Evolutionary conservation across 2,329 filamentous ascomycete genomes (phyloP).

Genomic region (Botrytis hyacinthi): DNA sequence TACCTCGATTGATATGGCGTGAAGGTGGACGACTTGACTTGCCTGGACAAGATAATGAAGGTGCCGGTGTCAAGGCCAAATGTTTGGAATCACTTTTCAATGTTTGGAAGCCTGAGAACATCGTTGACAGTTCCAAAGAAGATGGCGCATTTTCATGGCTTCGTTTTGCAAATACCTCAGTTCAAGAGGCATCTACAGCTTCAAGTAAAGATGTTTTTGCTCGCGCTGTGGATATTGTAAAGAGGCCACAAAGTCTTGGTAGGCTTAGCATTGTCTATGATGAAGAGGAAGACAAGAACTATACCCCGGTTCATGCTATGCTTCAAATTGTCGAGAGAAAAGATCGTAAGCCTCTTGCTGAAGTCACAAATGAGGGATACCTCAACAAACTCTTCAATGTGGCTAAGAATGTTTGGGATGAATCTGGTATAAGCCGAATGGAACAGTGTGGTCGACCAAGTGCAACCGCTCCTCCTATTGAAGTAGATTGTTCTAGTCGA

Average conservation of each 20-base stretch:
- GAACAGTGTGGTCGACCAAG: slow-evolving; percentile 79
- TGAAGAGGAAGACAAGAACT: slow-evolving; percentile 59
- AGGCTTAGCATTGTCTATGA: slow-evolving; percentile 70
- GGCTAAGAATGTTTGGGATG: slow-evolving; percentile 60
- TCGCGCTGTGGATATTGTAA: slow-evolving; percentile 62
- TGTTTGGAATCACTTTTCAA: slow-evolving; percentile 82
- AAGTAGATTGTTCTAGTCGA: slow-evolving; percentile 72
- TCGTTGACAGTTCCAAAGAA: slow-evolving; percentile 60
- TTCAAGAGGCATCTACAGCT: slow-evolving; percentile 67
- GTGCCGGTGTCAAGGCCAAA: slow-evolving; percentile 76
- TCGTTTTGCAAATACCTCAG: slow-evolving; percentile 76
- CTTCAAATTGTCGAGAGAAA: slow-evolving; percentile 75
- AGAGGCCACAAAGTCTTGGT: slow-evolving; percentile 58
- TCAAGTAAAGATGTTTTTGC: slow-evolving; percentile 71
- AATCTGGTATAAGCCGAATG: slow-evolving; percentile 71
- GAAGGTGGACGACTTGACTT: slow-evolving; percentile 74
- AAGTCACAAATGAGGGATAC: slow-evolving; percentile 69
- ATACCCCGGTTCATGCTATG: slow-evolving; percentile 71
- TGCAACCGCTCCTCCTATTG: slow-evolving; percentile 81
- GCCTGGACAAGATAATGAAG: slow-evolving; percentile 68
- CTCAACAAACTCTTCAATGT: slow-evolving; percentile 79
- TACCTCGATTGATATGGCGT: slow-evolving; percentile 81
- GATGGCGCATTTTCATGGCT: slow-evolving; percentile 82
- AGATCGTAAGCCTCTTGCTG: slow-evolving; percentile 63
- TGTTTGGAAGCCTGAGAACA: slow-evolving; percentile 80